Conservation (phyloP, 2,329 filamentous ascomycete genomes). For the Fusarium compactum region DNA sequence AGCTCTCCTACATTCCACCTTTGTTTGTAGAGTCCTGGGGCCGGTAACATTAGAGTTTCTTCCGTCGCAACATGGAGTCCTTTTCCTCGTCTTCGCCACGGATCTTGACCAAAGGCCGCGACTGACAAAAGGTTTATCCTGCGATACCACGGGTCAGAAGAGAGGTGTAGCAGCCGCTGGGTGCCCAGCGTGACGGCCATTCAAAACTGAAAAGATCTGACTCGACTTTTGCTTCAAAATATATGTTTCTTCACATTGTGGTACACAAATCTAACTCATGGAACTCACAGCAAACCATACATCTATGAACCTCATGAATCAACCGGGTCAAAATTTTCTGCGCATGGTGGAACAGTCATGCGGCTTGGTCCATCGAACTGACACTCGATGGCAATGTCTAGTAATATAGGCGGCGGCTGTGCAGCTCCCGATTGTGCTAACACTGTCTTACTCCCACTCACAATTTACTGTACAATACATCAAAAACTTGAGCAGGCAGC, state of each 20-base stretch:
- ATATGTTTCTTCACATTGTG: not conserved
- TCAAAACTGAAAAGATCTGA: slow-evolving; percentile 84
- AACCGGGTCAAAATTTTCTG: slow-evolving; percentile 4
- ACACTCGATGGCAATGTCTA: slow-evolving; percentile 33
- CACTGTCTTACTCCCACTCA: slow-evolving; percentile 19
- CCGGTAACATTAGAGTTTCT: slow-evolving; percentile 33
- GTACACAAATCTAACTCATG: slow-evolving; percentile 16
- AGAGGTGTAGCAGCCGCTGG: slow-evolving; percentile 61
- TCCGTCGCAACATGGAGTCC: slow-evolving; percentile 66
- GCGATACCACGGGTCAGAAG: slow-evolving; percentile 15
- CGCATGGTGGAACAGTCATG: slow-evolving; percentile 17
- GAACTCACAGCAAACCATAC: slow-evolving; percentile 3
- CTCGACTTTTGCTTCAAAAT: slow-evolving; percentile 42
- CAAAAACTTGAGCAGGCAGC: not conserved
- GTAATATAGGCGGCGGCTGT: slow-evolving; percentile 34
- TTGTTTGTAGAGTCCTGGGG: slow-evolving; percentile 36
- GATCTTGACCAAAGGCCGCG: slow-evolving; percentile 70
- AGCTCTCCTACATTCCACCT: slow-evolving; percentile 20
- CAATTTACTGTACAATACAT: slow-evolving; percentile 35
- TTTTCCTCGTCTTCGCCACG: slow-evolving; percentile 58
- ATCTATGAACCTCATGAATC: slow-evolving; percentile 18
- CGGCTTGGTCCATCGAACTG: slow-evolving; percentile 13
- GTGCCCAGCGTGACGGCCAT: slow-evolving; percentile 63
- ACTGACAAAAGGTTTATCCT: slow-evolving; percentile 57
- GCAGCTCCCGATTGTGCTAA: slow-evolving; percentile 23